A percentile compares a stretch with the other conserved stretches of the same genome.
These are phyloP conservation scores for Suhomyces coccinellae DNA, from an alignment of 1,139 yeast species.

Conservation along the genomic window DNA sequence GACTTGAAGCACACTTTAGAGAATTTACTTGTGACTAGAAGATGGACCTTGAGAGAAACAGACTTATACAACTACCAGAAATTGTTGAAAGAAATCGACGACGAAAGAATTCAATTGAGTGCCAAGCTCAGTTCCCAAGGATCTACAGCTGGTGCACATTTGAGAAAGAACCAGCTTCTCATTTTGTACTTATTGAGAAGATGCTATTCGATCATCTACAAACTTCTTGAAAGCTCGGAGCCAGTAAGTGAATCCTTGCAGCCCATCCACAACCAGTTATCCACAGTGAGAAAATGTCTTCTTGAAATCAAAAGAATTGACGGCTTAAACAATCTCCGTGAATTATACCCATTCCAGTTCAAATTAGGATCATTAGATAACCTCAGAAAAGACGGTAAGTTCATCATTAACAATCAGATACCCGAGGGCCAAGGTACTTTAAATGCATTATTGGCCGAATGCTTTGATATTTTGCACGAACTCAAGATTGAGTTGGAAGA, in stretches of 20 bases:
- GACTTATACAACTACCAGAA: constrained; percentile 84
- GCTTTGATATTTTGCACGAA: constrained; percentile 91
- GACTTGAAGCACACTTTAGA: constrained; percentile 73
- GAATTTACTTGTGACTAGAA: constrained; percentile 80
- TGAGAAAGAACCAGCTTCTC: constrained; percentile 56
- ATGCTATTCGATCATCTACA: constrained; percentile 86
- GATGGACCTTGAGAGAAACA: constrained; percentile 96
- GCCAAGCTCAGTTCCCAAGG: constrained; percentile 19
- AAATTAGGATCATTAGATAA: constrained; percentile 88
- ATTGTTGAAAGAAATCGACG: constrained; percentile 70
- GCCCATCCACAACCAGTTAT: constrained; percentile 88
- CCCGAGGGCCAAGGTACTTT: constrained; percentile 98
- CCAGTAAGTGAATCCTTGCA: constrained; percentile 93
- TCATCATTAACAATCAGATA: constrained; percentile 78
- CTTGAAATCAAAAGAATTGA: constrained; percentile 90
- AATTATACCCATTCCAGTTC: constrained; percentile 92
- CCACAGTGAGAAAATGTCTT: constrained; percentile 86
- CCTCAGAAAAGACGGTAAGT: constrained; percentile 84
- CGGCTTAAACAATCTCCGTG: constrained; percentile 82
- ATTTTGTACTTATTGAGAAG: constrained; percentile 79
- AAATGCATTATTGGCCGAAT: constrained; percentile 86
- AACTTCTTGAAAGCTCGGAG: constrained; percentile 85
- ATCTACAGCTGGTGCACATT: constrained; percentile 16
- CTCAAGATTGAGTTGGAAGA: constrained; percentile 86
- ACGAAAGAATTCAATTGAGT: constrained; percentile 53